Conservation (phyloP, 257 asterid species). For the Jacaranda copaia region DNA sequence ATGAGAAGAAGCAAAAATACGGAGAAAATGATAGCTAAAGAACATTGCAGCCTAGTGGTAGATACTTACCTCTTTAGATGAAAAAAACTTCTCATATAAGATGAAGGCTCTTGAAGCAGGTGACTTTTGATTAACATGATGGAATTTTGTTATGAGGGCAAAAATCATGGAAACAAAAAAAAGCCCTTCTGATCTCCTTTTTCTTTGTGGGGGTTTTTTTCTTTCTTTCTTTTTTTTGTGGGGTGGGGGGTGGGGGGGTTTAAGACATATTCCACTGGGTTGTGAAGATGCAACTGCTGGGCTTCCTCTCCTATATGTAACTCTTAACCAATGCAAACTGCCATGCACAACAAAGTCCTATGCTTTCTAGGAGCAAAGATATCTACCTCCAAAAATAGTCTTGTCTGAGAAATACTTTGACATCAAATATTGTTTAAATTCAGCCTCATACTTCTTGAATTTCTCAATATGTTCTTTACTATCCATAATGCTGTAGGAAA, state of each 20-base stretch:
- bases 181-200: not conserved
- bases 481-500: constrained; percentile 45
- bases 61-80: no score
- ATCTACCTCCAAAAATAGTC: constrained; percentile 83
- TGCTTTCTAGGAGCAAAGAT: not conserved
- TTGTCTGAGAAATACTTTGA: constrained; percentile 90
- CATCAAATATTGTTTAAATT: constrained; percentile 60
- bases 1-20: no score
- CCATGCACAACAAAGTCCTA: constrained; percentile 4
- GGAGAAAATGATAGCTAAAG: no score
- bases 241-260: no score
- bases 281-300: no score
- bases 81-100: no score
- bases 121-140: no score
- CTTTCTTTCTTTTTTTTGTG: not conserved
- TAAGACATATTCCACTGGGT: no score
- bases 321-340: not conserved
- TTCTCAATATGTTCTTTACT: constrained; percentile 55
- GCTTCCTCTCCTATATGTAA: no score
- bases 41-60: no score
- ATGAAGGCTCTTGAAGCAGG: no score
- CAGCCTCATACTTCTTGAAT: constrained; percentile 68
- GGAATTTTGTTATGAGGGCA: no score
- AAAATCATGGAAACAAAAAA: not conserved
- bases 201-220: not conserved